phyloP scores from a whole-genome alignment of 2,329 filamentous ascomycete species.

The Sphaceloma murrayae region DNA sequence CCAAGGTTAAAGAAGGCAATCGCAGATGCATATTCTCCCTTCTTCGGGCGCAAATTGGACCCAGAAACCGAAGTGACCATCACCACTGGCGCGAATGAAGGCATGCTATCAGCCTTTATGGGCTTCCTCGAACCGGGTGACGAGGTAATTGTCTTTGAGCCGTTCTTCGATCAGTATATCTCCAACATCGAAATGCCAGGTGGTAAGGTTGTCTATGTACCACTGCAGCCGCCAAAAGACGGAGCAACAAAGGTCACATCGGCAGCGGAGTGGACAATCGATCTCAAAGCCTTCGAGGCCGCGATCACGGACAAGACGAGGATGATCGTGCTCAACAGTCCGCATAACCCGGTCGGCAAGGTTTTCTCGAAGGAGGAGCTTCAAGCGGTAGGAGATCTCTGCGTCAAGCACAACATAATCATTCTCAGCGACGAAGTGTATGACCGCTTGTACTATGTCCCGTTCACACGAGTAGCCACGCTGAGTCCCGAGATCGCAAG shows the following conservation, averaged over 20 bases:
- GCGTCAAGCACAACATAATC: conserved; percentile 86
- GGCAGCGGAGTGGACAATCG: conserved; percentile 77
- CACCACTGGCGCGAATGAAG: conserved; percentile 84
- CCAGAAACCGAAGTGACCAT: conserved; percentile 90
- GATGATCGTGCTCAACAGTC: conserved; percentile 88
- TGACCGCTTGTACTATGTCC: conserved; percentile 87
- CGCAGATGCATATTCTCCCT: conserved; percentile 81
- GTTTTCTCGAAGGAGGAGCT: conserved; percentile 81
- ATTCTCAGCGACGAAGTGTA: conserved; percentile 63
- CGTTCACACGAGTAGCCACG: conserved; percentile 86
- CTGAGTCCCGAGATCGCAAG: conserved; percentile 81
- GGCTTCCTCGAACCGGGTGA: conserved; percentile 89
- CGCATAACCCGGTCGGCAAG: conserved; percentile 94
- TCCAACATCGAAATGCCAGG: conserved; percentile 98
- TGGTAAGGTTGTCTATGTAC: conserved; percentile 88
- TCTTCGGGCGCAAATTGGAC: conserved; percentile 72
- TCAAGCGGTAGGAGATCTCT: conserved; percentile 73
- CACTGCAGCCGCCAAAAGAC: conserved; percentile 77
- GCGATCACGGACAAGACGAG: conserved; percentile 80
- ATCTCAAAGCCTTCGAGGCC: conserved; percentile 71
- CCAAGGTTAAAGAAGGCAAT: conserved; percentile 88
- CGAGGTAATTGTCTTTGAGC: conserved; percentile 96
- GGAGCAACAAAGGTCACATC: conserved; percentile 72
- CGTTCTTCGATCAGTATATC: conserved; percentile 99
- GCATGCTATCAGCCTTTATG: conserved; percentile 97